Evolutionary conservation across 495 filamentous ascomycete species (phyloP), one percentile per base, ranked within the genome.

Genomic region (Durotheca rogersii): DNA sequence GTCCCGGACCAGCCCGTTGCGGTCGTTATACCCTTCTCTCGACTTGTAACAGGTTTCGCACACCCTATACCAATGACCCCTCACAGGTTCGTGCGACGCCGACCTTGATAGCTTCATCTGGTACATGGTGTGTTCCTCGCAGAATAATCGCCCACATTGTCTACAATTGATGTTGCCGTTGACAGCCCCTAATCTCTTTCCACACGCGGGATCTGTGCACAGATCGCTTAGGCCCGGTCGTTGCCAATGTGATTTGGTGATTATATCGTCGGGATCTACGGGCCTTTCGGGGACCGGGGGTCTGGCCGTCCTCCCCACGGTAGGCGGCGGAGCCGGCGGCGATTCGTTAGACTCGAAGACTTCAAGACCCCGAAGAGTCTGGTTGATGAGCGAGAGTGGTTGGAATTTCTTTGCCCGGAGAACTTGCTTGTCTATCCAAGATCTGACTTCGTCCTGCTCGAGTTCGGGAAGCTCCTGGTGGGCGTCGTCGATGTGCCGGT

Each of bases 21-120:
- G 87, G 60, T 97, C 92, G 63, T 91, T 96, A 67, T 97, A 98
- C 2, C 94, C 94, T 27, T 91, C 89, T 53, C 94, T 78, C 14
- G 88, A 93, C 72, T 96, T 97, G 70, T 92, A 98, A 67, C 93
- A 98, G 18, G 93, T 97, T 69, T 97, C 94, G 65, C 93, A 98
- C 3, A 96, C 91, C 23, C 93, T 71, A 61, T 88, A 94, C 93
- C 93, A 98, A 46, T 91, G 77, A 1, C 93, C 93, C 52, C 94
- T 72, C 0, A 95, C 86, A 0, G 94, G 94, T 55, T 98, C 94
- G 73, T 95, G 89, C 53, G 84, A 80, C 3, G 94, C 93, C 4
- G 89, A 84, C 36, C 91, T 78, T 7, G 89, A 95, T 14, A 98
- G 80, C 76, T 93, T 96, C 88, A 97, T 97, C 72, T 97, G 91